Evolutionary conservation across 306 rosid species (phyloP), one percentile per base, ranked within the genome.

Genomic region (Albizia julibrissin): DNA sequence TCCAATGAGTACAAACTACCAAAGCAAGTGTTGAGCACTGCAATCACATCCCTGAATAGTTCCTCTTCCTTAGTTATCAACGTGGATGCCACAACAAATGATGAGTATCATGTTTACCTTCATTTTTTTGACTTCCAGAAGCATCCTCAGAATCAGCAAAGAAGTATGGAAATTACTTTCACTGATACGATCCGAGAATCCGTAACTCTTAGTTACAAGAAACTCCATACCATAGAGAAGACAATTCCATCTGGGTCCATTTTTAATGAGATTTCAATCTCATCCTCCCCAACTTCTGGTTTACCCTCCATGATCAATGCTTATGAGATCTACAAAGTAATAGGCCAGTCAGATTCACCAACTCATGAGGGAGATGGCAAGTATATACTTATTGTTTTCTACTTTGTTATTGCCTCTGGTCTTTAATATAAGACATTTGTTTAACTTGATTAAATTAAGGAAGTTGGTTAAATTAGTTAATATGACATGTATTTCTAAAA

Each of bases 11-110:
- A 40, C 50, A 68, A 75, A 10, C 39, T 69, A 10, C 85, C 85
- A 21, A 10, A 31, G 15, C 49, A 75, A 54, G 85, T 82, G 18
- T 56, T 76, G 77, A 76, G 29, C 18, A 40, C 72, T 43, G 85
- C 77, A 52, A 69, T 24, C 12, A 3, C 69, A 61, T 10, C 79
- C 0, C 15, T 3, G 0, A 46, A 34, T 4, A 2, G 26, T 14
- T 67, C 58, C 10, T 1, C 7, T 15, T 31, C 79, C 2, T 21
- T 40, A 9, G 15, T 40, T 26, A 21, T 54, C 62, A 1, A 42
- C 21, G 7, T 2, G 0, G 2, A 40, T 1, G 26, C 4, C 3
- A 16, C 19, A 0, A 19, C 3, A 4, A 1, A 50, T 4, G 1
- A 29, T 29, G 31, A 29, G 31, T 29, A 29, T 42, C 42, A 27